Conservation (phyloP, 1,284 basidiomycete genomes). For the Fomitopsis schrenkii region DNA sequence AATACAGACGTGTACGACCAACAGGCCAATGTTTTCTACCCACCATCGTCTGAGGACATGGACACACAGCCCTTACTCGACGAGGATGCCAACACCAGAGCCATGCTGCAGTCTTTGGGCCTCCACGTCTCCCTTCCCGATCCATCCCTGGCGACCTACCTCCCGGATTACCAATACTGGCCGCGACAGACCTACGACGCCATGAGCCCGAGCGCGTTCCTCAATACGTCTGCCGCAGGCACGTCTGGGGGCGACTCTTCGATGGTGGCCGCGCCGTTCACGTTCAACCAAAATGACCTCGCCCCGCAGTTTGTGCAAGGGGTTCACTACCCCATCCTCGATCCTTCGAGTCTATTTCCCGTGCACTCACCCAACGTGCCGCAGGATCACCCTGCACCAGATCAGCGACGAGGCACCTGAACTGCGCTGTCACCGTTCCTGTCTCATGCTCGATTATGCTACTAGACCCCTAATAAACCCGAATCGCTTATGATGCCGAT, state of each 20-base stretch:
- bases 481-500: neutral
- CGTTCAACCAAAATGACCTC: constrained; percentile 24
- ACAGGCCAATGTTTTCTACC: constrained; percentile 5
- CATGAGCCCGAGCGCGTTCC: constrained; percentile 11
- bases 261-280: constrained; percentile 20
- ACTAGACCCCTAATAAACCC: too few species aligned
- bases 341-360: constrained; percentile 6
- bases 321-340: constrained; percentile 14
- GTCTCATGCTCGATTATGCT: too few species aligned
- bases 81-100: constrained; percentile 52
- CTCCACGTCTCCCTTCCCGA: constrained; percentile 57
- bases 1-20: constrained; percentile 41
- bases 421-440: too few species aligned
- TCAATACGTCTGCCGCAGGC: constrained; percentile 13
- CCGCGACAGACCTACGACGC: constrained; percentile 34
- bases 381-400: neutral
- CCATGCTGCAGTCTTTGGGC: constrained; percentile 71
- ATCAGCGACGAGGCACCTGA: neutral
- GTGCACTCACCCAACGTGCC: constrained; percentile 20
- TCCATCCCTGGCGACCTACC: constrained; percentile 55
- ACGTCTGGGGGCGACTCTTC: neutral
- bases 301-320: constrained; percentile 19
- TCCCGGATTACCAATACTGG: constrained; percentile 74
- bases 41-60: constrained; percentile 2
- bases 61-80: constrained; percentile 32